Percentiles rank a stretch among this genome's conserved stretches.
Evolutionary conservation across 2,329 filamentous ascomycete species (phyloP).

Genomic region (Graphiopsis chlorocephala): DNA sequence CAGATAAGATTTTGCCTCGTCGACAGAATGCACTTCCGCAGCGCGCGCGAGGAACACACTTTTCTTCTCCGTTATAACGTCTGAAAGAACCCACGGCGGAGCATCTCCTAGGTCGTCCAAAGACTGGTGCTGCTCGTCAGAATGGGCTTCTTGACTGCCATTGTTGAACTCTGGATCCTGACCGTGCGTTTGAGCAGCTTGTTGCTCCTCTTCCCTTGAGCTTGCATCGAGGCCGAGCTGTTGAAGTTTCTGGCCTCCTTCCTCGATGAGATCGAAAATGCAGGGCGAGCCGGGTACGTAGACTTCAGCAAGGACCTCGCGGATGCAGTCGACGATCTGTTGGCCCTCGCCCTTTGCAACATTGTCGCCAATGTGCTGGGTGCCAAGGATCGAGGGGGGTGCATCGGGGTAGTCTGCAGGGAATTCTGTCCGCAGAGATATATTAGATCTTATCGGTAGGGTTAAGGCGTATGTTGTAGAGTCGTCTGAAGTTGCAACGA

Average conservation of each 20-base stretch:
- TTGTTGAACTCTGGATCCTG: conserved; percentile 21
- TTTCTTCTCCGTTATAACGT: conserved; percentile 73
- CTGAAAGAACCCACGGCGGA: conserved; percentile 71
- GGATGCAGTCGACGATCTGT: conserved; percentile 66
- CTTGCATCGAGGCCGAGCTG: conserved; percentile 28
- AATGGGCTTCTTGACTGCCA: conserved; percentile 7
- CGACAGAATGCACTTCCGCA: conserved; percentile 65
- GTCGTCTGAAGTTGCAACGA: conserved; percentile 36
- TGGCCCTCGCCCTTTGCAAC: conserved; percentile 68
- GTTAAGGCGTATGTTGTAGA: conserved; percentile 57
- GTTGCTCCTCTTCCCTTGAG: conserved; percentile 11
- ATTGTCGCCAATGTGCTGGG: conserved; percentile 69
- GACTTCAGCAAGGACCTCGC: conserved; percentile 63
- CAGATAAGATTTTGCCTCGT: conserved; percentile 69
- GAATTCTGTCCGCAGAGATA: conserved; percentile 62
- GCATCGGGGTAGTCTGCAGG: conserved; percentile 70
- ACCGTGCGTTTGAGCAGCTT: conserved; percentile 23
- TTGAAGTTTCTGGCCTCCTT: conserved; percentile 34
- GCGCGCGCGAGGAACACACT: conserved; percentile 83
- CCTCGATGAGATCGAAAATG: conserved; percentile 85
- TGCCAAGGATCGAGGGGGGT: conserved; percentile 71
- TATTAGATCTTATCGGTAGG: conserved; percentile 61
- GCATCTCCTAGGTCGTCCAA: conserved; percentile 38
- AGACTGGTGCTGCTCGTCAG: conserved; percentile 33
- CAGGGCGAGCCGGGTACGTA: conserved; percentile 76